Conservation (phyloP, 306 rosid species). For the Trifolium repens region DNA sequence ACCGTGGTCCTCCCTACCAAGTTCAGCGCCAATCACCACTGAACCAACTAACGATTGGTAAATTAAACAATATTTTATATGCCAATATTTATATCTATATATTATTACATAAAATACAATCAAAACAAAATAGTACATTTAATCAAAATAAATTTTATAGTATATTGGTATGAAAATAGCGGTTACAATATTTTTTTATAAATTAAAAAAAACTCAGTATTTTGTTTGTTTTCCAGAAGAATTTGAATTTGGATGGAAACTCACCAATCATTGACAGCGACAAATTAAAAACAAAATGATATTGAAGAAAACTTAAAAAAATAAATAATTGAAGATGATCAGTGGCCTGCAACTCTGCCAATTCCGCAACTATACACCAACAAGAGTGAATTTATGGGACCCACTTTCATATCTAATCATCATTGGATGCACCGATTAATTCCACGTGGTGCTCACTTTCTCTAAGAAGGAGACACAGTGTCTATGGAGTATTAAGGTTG, state of each 20-base stretch:
- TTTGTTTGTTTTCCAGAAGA: not conserved
- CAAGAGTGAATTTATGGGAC: constrained; percentile 29
- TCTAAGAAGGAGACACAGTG: not conserved
- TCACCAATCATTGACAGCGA: constrained; percentile 3
- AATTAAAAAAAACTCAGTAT: not conserved
- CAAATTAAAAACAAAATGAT: not conserved
- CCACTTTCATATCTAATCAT: constrained; percentile 34
- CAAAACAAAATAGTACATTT: too few relatives aligned
- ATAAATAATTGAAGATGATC: constrained; percentile 11
- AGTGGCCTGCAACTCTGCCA: constrained; percentile 38
- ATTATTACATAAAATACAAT: too few relatives aligned
- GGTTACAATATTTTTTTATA: too few relatives aligned
- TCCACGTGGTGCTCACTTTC: constrained; percentile 39
- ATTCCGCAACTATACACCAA: constrained; percentile 19
- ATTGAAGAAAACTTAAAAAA: constrained; percentile 8
- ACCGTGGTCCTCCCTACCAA: too few relatives aligned
- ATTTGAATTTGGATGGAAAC: constrained; percentile 24
- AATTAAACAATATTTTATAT: too few relatives aligned
- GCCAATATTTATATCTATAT: too few relatives aligned
- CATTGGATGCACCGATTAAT: constrained; percentile 21
- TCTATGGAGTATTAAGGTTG: not conserved
- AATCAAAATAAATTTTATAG: too few relatives aligned
- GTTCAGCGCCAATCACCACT: too few relatives aligned
- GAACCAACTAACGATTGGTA: too few relatives aligned
- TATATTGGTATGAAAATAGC: too few relatives aligned